These are phyloP conservation scores for Leptographium procerum DNA, from an alignment of 2,329 filamentous ascomycete genomes.

Conservation along the genomic window DNA sequence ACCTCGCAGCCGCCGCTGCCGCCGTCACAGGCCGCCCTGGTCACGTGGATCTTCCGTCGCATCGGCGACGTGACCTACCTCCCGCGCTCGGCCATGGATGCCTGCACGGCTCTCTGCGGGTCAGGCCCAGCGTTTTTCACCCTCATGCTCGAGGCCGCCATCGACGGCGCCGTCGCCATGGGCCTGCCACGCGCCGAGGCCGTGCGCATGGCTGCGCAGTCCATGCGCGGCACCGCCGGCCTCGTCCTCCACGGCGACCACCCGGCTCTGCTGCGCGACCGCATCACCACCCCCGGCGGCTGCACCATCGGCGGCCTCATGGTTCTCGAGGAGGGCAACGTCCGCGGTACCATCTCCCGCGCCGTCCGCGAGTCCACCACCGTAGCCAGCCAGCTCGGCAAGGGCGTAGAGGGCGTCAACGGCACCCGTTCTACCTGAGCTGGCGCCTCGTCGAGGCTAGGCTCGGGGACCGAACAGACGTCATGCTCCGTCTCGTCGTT, in stretches of 20 bases:
- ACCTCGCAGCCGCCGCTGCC: slow-evolving; percentile 42
- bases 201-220: slow-evolving; percentile 66
- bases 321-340: slow-evolving; percentile 60
- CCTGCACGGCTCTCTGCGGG: slow-evolving; percentile 60
- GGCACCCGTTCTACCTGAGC: slow-evolving; percentile 25
- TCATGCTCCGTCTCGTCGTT: background rate
- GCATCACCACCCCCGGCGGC: slow-evolving; percentile 66
- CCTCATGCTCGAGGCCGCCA: slow-evolving; percentile 61
- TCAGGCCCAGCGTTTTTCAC: slow-evolving; percentile 68
- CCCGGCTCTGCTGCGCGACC: slow-evolving; percentile 62
- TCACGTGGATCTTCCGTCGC: slow-evolving; percentile 66
- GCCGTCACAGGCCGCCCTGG: slow-evolving; percentile 39
- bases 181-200: slow-evolving; percentile 63
- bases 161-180: slow-evolving; percentile 71
- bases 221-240: slow-evolving; percentile 61
- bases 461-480: background rate
- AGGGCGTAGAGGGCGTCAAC: slow-evolving; percentile 39
- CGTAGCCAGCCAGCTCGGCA: slow-evolving; percentile 54
- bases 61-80: slow-evolving; percentile 62
- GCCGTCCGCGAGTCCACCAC: slow-evolving; percentile 61
- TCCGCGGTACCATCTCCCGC: slow-evolving; percentile 54
- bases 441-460: background rate
- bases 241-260: slow-evolving; percentile 60
- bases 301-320: slow-evolving; percentile 67
- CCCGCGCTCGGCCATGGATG: slow-evolving; percentile 58